Evolutionary conservation across 306 rosid species (phyloP).

Genomic region (Luffa acutangula): DNA sequence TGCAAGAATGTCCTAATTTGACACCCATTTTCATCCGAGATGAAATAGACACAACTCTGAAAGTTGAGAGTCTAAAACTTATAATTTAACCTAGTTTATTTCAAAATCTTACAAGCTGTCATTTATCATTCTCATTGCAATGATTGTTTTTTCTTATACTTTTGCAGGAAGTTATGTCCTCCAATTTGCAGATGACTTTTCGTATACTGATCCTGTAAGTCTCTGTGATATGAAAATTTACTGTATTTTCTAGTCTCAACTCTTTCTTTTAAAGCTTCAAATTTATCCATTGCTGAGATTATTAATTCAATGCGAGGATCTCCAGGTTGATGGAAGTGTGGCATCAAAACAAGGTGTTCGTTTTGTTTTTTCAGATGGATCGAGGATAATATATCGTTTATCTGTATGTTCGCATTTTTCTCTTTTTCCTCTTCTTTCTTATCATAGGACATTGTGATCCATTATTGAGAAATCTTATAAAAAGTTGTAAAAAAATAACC

Average conservation of each 20-base stretch:
- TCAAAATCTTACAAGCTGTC: neutral
- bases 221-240: conserved; percentile 1
- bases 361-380: conserved; percentile 88
- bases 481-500: neutral
- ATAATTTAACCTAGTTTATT: conserved; percentile 19
- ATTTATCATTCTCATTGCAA: neutral
- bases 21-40: neutral
- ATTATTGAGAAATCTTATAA: neutral
- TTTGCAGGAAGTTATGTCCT: conserved; percentile 67
- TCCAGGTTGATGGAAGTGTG: conserved; percentile 84
- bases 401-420: conserved; percentile 42
- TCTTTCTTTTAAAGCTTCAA: neutral
- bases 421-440: neutral
- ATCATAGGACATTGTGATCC: conserved; percentile 4
- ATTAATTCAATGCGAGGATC: neutral
- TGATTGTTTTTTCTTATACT: neutral
- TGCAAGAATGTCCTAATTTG: neutral
- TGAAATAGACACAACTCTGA: neutral
- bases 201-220: conserved; percentile 84
- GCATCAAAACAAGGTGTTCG: conserved; percentile 92
- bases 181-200: conserved; percentile 84
- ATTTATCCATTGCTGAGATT: conserved; percentile 7
- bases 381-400: conserved; percentile 90
- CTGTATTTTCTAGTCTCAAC: neutral
- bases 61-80: neutral